Conservation (phyloP, 108 stramenopile species). For the Cyclotella baltica region DNA sequence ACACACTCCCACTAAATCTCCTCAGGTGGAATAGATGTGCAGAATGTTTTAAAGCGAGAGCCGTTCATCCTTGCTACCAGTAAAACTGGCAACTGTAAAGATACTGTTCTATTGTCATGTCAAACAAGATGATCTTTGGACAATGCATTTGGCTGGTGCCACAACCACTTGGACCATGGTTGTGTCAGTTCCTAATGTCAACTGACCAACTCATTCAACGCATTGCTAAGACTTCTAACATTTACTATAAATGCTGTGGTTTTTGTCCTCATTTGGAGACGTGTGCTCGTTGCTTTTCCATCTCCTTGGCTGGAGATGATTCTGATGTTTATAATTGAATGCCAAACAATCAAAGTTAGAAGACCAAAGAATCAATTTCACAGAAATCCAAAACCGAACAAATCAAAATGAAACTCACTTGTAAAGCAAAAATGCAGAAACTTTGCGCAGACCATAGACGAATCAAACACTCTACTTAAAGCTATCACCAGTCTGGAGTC, state of each 20-base stretch:
- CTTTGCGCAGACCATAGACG: too few relatives aligned
- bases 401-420: too few relatives aligned
- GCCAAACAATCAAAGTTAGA: not conserved
- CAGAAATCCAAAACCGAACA: too few relatives aligned
- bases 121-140: slow-evolving; percentile 42
- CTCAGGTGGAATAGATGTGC: slow-evolving; percentile 41
- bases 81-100: slow-evolving; percentile 26
- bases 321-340: not conserved
- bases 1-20: slow-evolving; percentile 32
- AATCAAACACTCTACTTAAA: too few relatives aligned
- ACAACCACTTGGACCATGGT: slow-evolving; percentile 44
- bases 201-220: slow-evolving; percentile 36
- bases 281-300: not conserved
- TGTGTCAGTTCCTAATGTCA: slow-evolving; percentile 42
- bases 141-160: slow-evolving; percentile 29
- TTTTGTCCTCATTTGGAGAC: not conserved
- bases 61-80: slow-evolving; percentile 29
- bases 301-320: not conserved
- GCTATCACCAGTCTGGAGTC: too few relatives aligned
- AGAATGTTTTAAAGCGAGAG: slow-evolving; percentile 53
- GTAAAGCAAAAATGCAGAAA: too few relatives aligned
- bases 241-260: not conserved
- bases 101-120: slow-evolving; percentile 47
- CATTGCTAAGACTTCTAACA: slow-evolving; percentile 28
- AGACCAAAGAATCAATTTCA: too few relatives aligned